Percentiles rank a stretch among this genome's conserved stretches.
phyloP scores from a whole-genome alignment of 2,329 filamentous ascomycete genomes.

The Aspergillus pseudoviridinutans region DNA sequence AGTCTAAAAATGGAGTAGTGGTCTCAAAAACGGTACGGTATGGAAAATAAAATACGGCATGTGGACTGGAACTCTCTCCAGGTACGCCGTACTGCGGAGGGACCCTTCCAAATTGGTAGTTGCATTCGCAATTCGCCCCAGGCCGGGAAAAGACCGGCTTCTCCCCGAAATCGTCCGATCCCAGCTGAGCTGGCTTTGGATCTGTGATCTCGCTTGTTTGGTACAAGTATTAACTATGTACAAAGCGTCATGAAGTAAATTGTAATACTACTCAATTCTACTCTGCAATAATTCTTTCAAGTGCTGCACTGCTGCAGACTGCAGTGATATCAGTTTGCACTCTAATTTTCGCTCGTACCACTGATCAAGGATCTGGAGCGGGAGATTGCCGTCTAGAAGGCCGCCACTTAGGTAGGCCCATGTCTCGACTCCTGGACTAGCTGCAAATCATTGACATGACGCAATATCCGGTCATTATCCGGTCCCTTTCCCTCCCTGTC shows the following conservation, averaged over 20 bases:
- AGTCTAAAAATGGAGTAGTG: background rate
- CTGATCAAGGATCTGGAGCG: slow-evolving; percentile 4
- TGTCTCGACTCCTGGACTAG: slow-evolving; percentile 21
- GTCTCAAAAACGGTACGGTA: too few relatives aligned
- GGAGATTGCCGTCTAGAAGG: slow-evolving; percentile 24
- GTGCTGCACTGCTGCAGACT: too few relatives aligned
- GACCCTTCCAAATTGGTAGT: background rate
- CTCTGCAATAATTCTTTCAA: too few relatives aligned
- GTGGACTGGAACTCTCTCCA: slow-evolving; percentile 13
- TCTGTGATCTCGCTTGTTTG: background rate
- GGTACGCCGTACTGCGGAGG: slow-evolving; percentile 2
- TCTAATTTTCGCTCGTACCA: background rate
- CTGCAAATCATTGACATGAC: slow-evolving; percentile 22
- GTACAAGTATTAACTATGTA: background rate
- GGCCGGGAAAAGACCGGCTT: slow-evolving; percentile 10
- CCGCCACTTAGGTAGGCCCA: slow-evolving; percentile 20
- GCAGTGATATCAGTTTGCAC: slow-evolving; percentile 5
- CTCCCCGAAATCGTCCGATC: slow-evolving; percentile 19
- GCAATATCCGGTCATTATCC: slow-evolving; percentile 7
- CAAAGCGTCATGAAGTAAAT: too few relatives aligned
- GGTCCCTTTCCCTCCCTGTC: background rate
- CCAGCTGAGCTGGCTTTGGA: background rate
- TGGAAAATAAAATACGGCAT: too few relatives aligned
- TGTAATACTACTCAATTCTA: too few relatives aligned
- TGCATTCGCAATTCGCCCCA: too few relatives aligned